phyloP scores from a whole-genome alignment of 2,329 filamentous ascomycete species.

The Verticillium alfalfae region DNA sequence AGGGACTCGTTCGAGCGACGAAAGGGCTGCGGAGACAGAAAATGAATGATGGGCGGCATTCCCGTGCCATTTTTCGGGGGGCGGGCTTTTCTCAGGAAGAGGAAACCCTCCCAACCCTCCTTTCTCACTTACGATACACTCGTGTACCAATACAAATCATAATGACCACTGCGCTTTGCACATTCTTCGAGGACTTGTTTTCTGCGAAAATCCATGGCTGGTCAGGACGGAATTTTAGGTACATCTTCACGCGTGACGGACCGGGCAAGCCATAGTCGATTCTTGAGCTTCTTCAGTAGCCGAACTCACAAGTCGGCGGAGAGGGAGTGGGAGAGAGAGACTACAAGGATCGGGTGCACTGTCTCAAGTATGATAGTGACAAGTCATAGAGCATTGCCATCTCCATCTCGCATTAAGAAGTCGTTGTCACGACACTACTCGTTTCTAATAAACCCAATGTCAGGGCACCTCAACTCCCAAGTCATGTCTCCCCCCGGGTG shows the following conservation, averaged over 20 bases:
- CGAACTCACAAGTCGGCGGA: too few relatives aligned
- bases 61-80: neutral
- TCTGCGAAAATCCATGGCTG: too few relatives aligned
- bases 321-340: too few relatives aligned
- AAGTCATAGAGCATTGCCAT: neutral
- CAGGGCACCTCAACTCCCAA: neutral
- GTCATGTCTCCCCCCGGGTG: neutral
- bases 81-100: neutral
- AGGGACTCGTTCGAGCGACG: neutral
- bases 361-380: too few relatives aligned
- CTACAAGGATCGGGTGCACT: too few relatives aligned
- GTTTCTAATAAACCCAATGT: neutral
- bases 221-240: too few relatives aligned
- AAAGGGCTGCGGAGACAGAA: neutral
- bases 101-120: neutral
- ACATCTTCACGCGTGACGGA: too few relatives aligned
- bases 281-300: too few relatives aligned
- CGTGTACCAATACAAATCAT: neutral
- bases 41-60: neutral
- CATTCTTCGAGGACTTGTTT: neutral
- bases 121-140: neutral
- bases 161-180: neutral
- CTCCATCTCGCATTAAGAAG: constrained; percentile 1
- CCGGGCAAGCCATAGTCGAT: too few relatives aligned
- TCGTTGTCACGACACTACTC: neutral